These are phyloP conservation scores for Acacia pycnantha DNA, from an alignment of 331 rosid genomes.

Conservation along the genomic window DNA sequence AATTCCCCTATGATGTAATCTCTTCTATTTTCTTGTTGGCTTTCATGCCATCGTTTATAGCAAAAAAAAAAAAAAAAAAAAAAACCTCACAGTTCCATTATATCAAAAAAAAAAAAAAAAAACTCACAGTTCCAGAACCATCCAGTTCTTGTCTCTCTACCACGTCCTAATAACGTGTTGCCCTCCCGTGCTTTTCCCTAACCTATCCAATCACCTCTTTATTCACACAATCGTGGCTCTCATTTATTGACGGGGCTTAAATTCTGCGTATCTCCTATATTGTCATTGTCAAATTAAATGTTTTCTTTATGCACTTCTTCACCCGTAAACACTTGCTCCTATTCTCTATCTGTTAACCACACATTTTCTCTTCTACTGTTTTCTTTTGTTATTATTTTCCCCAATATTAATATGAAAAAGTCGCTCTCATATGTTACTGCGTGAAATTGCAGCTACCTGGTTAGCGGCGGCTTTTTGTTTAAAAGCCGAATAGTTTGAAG, in stretches of 20 bases:
- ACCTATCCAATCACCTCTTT: neutral
- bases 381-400: neutral
- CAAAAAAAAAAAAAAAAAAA: too few relatives aligned
- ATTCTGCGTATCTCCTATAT: neutral
- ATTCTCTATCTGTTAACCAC: neutral
- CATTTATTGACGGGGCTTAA: neutral
- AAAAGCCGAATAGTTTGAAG: neutral
- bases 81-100: too few relatives aligned
- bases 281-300: neutral
- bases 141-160: neutral
- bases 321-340: neutral
- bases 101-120: too few relatives aligned
- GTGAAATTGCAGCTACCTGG: neutral
- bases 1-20: too few relatives aligned
- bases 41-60: too few relatives aligned
- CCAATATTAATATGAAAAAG: neutral
- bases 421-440: neutral
- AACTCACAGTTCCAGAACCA: neutral
- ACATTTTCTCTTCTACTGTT: neutral
- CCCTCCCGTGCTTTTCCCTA: neutral
- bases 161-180: neutral
- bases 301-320: neutral
- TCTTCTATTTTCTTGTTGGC: too few relatives aligned
- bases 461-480: neutral
- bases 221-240: neutral